phyloP scores from a whole-genome alignment of 1,139 yeast genomes.

The Dujonia santamariae region DNA sequence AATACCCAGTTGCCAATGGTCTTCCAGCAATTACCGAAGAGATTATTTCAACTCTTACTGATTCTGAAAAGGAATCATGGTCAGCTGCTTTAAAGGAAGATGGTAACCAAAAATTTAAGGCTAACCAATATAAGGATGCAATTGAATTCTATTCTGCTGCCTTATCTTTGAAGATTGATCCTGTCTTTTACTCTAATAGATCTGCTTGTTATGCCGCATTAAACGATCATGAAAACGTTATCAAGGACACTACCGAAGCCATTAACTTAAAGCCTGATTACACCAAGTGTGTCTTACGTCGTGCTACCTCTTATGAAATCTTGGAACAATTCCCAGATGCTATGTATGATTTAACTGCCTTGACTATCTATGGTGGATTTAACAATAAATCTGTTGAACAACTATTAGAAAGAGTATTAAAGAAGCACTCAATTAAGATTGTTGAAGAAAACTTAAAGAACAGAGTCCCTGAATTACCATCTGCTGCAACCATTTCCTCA shows the following conservation, averaged over 20 bases:
- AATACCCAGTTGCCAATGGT: conserved; percentile 51
- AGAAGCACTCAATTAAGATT: conserved; percentile 66
- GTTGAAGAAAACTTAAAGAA: conserved; percentile 58
- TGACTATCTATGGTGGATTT: conserved; percentile 74
- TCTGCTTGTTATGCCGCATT: conserved; percentile 92
- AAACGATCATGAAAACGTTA: conserved; percentile 74
- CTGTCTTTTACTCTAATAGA: conserved; percentile 88
- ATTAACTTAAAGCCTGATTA: conserved; percentile 84
- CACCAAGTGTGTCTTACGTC: conserved; percentile 75
- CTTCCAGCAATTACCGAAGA: conserved; percentile 55
- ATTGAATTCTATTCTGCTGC: conserved; percentile 78
- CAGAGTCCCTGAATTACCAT: conserved; percentile 64
- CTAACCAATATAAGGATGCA: conserved; percentile 68
- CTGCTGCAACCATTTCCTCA: conserved; percentile 80
- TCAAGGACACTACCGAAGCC: conserved; percentile 85
- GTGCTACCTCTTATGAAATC: conserved; percentile 85
- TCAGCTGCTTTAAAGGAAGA: conserved; percentile 82
- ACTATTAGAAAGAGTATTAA: conserved; percentile 83
- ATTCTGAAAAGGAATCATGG: conserved; percentile 60
- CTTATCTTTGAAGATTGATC: conserved; percentile 69
- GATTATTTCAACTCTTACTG: conserved; percentile 43
- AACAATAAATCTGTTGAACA: conserved; percentile 75
- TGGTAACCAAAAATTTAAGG: conserved; percentile 79
- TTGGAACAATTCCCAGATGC: conserved; percentile 79
- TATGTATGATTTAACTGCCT: conserved; percentile 86